Percentiles rank a stretch among this genome's conserved stretches.
phyloP scores from a whole-genome alignment of 2,329 filamentous ascomycete species.

The Podosphaera xanthii region DNA sequence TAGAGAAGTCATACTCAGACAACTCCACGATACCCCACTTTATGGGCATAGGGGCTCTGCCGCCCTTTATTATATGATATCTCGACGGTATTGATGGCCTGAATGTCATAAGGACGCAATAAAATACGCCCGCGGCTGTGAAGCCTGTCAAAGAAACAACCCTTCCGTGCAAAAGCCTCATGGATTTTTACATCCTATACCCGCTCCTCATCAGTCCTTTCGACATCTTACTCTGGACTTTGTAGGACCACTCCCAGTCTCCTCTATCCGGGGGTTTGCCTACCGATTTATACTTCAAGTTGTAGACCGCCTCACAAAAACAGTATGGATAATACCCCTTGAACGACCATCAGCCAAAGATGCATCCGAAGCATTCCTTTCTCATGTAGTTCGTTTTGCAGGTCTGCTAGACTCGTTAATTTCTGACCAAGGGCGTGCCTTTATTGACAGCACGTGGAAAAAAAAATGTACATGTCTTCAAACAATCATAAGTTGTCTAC shows the following conservation, averaged over 20 bases:
- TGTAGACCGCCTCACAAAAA: no score
- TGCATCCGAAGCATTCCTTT: slow-evolving; percentile 5
- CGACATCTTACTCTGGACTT: not conserved
- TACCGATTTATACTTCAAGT: not conserved
- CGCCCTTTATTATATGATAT: not conserved
- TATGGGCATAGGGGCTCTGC: no score
- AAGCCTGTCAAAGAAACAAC: not conserved
- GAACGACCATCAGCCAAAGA: not conserved
- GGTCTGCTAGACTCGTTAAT: no score
- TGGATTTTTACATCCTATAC: not conserved
- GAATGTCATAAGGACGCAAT: not conserved
- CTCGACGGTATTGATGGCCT: not conserved
- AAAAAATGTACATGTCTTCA: not conserved
- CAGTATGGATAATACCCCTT: no score
- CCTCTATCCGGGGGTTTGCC: not conserved
- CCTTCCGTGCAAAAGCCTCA: not conserved
- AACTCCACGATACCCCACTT: no score
- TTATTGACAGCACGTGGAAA: not conserved
- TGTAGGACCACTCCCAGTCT: not conserved
- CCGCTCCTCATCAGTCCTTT: not conserved
- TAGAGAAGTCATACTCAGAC: no score
- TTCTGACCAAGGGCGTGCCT: slow-evolving; percentile 1
- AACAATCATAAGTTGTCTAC: not conserved
- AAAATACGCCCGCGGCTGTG: not conserved
- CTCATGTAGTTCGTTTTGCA: slow-evolving; percentile 8